Base-by-base conservation (phyloP, 2,329 filamentous ascomycete species). In the Boeremia exigua region DNA sequence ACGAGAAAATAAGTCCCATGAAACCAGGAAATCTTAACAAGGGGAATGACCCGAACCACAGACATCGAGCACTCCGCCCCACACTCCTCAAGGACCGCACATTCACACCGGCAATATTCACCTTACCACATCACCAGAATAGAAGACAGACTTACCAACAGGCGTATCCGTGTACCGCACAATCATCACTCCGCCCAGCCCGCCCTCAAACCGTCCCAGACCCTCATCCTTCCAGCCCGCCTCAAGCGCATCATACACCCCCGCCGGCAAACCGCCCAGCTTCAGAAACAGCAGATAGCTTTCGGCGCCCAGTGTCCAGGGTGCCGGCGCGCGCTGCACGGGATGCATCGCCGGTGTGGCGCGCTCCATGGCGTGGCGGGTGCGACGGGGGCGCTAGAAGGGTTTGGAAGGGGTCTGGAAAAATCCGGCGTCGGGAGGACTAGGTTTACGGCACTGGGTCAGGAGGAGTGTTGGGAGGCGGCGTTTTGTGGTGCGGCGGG, bases 121-220 rank as follows among this genome's bases (percentile, higher is more conserved):
- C 2, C 11, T 4, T 6, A 27, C 10, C 19, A 39, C 19, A 39
- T 14, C 37, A 39, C 14, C 23, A 38, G 6, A 14, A 10, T 3
- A 19, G 10, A 23, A 28, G 54, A 36, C 37, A 27, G 11, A 71
- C 68, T 32, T 66, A 73, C 71, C 68, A 50, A 71, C 69, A 51
- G 70, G 66, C 29, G 70, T 74, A 46, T 67, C 62, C 23, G 27
- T 58, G 57, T 74, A 73, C 46, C 71, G 61, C 4, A 73, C 59
- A 38, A 73, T 53, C 54, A 70, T 65, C 11, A 71, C 62, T 4
- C 60, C 54, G 1, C 70, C 70, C 43, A 73, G 33, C 0, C 71
- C 71, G 0, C 68, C 69, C 44, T 58, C 56, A 47, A 73, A 74
- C 39, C 29, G 48, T 0, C 66, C 70, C 36, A 61, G 23, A n/a